Base-by-base conservation (phyloP, 2,329 filamentous ascomycete genomes). In the Blastomyces percursus region DNA sequence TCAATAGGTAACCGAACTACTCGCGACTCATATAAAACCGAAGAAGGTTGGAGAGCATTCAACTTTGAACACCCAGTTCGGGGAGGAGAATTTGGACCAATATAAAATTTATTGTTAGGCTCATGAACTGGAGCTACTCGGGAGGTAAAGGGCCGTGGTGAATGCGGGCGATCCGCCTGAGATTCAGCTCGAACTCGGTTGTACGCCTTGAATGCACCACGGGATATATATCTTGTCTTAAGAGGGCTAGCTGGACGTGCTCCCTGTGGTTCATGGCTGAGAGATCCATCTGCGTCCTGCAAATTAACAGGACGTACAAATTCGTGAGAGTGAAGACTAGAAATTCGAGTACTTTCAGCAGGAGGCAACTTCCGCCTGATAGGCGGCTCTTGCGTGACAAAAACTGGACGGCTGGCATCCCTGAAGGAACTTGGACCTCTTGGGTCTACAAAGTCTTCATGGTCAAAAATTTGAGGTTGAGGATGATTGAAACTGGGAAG, bases 231-330 rank as follows among this genome's bases (percentile, higher is more conserved):
- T 57, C 40, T 48, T 52, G 30, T 30, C 12, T 60, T 32, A 24
- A 32, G 46, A 42, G 59, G 59, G 44, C 46, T 51, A n/a, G 35
- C 50, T n/a, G 50, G 50, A 19, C 11, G 32, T 21, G n/a, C n/a
- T 32, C 42, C 48, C n/a, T 59, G 42, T 35, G 57, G 14, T 42
- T 54, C 48, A 52, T 59, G 46, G 24, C 21, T 59, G 40, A 52
- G 21, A 40, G 38, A 32, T 51, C 32, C 27, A 32, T 64, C 61
- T 52, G 66, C 63, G 27, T 71, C 71, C 48, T 67, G 68, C 35
- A 69, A 63, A 60, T 71, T 70, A 68, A 75, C 65, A 44, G 69
- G 69, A 61, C 72, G 73, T 62, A 75, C 70, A 65, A 76, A 75
- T 62, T 70, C 74, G 64, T 75, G 71, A 14, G 73, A 72, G 66